Evolutionary conservation across 768 basidiomycete genomes (phyloP).

Genomic region (Panaeolus cyanescens): DNA sequence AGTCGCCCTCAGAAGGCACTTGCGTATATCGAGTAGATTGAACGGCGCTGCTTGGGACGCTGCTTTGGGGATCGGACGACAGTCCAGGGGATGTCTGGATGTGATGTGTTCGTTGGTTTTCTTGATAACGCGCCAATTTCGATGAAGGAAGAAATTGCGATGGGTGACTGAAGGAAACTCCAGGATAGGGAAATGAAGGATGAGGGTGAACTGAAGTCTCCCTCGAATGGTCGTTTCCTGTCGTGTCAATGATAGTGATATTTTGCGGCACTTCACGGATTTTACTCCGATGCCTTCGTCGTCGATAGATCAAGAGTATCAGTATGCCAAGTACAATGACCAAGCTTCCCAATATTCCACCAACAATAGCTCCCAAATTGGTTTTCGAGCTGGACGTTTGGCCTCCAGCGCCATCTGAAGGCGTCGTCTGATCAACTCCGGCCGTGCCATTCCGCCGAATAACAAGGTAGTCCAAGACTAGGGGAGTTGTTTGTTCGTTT

Average conservation of each 20-base stretch:
- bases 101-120: too few relatives aligned
- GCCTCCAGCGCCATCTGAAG: background rate
- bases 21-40: background rate
- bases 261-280: too few relatives aligned
- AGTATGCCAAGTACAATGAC: background rate
- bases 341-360: background rate
- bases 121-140: background rate
- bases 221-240: too few relatives aligned
- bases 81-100: background rate
- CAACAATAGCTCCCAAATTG: background rate
- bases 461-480: constrained; percentile 17
- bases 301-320: too few relatives aligned
- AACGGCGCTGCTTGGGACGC: background rate
- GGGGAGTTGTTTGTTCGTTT: constrained; percentile 16
- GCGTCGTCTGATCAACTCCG: constrained; percentile 42
- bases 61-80: background rate
- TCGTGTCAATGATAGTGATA: too few relatives aligned
- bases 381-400: background rate
- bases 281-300: too few relatives aligned
- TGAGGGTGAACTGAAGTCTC: background rate
- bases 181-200: background rate
- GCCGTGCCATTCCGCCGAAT: constrained; percentile 20
- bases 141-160: background rate
- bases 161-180: background rate
- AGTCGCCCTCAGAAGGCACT: background rate